These are phyloP conservation scores for Flaveria trinervia DNA, from an alignment of 129 eudicot genomes.

Conservation along the genomic window DNA sequence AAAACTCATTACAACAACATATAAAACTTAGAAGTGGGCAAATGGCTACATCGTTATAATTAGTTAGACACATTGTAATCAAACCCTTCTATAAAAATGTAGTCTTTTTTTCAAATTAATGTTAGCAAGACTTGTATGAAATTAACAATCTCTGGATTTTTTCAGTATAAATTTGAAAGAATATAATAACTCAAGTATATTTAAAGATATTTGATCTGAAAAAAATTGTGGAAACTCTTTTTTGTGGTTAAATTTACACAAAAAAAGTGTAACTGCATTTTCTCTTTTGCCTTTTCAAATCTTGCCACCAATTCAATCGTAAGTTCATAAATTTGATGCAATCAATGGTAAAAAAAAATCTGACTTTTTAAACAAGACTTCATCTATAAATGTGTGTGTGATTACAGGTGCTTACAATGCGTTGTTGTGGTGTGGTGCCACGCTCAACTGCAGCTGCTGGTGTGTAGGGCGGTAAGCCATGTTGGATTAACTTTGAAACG, in stretches of 20 bases:
- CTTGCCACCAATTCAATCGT: background rate
- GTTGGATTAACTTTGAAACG: conserved; percentile 57
- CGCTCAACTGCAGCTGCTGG: conserved; percentile 96
- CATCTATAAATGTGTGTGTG: background rate
- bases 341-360: background rate
- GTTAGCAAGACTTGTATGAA: background rate
- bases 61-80: background rate
- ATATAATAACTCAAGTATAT: background rate
- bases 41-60: too few species aligned
- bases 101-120: background rate
- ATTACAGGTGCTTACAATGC: conserved; percentile 50
- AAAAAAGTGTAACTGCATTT: background rate
- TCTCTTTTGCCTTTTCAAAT: background rate
- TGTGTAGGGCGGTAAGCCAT: conserved; percentile 78
- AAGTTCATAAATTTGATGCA: background rate
- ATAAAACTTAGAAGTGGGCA: background rate
- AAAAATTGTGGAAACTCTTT: background rate
- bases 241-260: background rate
- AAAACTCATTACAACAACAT: background rate
- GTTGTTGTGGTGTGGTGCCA: conserved; percentile 98
- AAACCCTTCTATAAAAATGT: background rate
- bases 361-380: background rate
- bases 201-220: background rate
- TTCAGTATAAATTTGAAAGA: background rate
- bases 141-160: background rate